Percentiles rank a stretch among this genome's conserved stretches.
Evolutionary conservation across 2,329 filamentous ascomycete genomes (phyloP).

Genomic region (Thelonectria discophora): DNA sequence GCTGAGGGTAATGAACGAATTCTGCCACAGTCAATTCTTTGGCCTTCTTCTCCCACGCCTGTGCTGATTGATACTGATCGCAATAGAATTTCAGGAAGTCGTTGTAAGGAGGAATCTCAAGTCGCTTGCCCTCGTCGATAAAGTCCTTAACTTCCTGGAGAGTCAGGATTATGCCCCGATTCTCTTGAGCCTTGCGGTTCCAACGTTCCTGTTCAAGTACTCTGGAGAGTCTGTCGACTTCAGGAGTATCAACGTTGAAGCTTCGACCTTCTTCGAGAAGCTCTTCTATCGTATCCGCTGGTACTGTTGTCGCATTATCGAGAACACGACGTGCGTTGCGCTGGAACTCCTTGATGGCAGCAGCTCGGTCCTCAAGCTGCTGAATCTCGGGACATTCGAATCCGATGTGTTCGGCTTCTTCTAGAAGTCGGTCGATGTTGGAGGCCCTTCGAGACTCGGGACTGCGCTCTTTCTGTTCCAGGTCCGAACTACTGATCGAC

Average conservation of each 20-base stretch:
- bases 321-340: slow-evolving; percentile 76
- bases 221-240: slow-evolving; percentile 82
- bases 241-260: slow-evolving; percentile 91
- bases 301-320: slow-evolving; percentile 68
- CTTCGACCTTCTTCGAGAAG: slow-evolving; percentile 87
- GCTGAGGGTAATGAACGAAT: slow-evolving; percentile 89
- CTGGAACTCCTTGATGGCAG: slow-evolving; percentile 86
- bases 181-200: slow-evolving; percentile 78
- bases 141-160: slow-evolving; percentile 82
- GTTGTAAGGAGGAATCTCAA: slow-evolving; percentile 82
- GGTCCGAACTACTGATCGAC: slow-evolving; percentile 62
- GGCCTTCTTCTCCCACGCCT: slow-evolving; percentile 92
- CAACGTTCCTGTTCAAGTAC: slow-evolving; percentile 88
- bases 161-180: slow-evolving; percentile 71
- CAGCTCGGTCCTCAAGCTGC: slow-evolving; percentile 83
- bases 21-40: slow-evolving; percentile 93
- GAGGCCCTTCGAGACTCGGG: slow-evolving; percentile 89
- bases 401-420: slow-evolving; percentile 83
- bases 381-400: slow-evolving; percentile 94
- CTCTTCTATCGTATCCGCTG: slow-evolving; percentile 82
- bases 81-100: slow-evolving; percentile 80
- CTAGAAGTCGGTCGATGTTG: slow-evolving; percentile 85
- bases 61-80: slow-evolving; percentile 78
- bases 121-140: slow-evolving; percentile 77
- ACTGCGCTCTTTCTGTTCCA: slow-evolving; percentile 82